Base-by-base conservation (phyloP, 2,329 filamentous ascomycete species). In the Fusarium agapanthi region DNA sequence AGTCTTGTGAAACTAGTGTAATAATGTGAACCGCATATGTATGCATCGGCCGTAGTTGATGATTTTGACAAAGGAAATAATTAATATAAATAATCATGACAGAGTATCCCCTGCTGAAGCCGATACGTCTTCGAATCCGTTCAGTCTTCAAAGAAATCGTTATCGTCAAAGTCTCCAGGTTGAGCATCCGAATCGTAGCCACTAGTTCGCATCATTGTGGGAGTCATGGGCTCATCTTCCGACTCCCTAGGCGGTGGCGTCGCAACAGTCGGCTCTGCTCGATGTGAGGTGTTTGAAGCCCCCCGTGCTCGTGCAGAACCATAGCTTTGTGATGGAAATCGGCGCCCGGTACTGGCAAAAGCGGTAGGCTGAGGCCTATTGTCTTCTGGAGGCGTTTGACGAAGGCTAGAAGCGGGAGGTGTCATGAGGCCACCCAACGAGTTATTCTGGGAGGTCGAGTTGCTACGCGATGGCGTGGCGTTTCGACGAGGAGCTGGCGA, bases 361-460 rank as follows among this genome's bases (percentile, higher is more conserved):
- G 90, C 89, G 0, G 89, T 90, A 7, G 89, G 88, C 72, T 91
- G 89, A 28, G 81, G 76, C 64, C 80, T 79, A 61, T 71, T 78
- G 40, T 82, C 80, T 32, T 70, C 76, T 7, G 86, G 83, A 0
- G 90, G 88, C 6, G 87, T 89, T 73, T 90, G 90, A 47, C 93
- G 91, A 53, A 92, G 81, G 61, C 90, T 89, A 8, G 93, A 95
- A 35, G 92, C 90, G 9, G 95, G 95, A n/a, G 95, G 95, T 3
- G 95, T 98, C 86, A 98, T 87, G 28, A 97, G 89, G 4, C 95
- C 95, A 2, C 92, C 92, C 26, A 95, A 86, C 68, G 94, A 91
- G 54, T 86, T 83, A 77, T 79, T 89, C 60, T 89, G 86, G 3
- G 90, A 86, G 8, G 84, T 81, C 1, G 81, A 80, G 41, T 84